A percentile compares a stretch with the other conserved stretches of the same genome.
phyloP scores from a whole-genome alignment of 345 rosid species.

The Durio zibethinus region DNA sequence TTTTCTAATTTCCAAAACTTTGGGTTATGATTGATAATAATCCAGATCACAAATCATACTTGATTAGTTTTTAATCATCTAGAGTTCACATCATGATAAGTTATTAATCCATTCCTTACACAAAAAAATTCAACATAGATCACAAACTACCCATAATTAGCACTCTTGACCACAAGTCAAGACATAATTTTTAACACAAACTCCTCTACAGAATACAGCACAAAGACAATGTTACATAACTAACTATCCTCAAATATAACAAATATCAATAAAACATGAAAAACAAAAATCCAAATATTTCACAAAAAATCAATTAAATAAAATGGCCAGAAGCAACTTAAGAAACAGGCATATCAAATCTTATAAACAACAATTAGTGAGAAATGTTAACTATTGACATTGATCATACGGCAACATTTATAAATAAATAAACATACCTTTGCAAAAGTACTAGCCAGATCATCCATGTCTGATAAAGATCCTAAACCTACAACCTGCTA shows the following conservation, averaged over 20 bases:
- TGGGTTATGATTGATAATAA: neutral
- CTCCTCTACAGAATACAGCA: neutral
- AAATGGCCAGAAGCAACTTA: neutral
- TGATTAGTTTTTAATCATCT: neutral
- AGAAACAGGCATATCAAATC: neutral
- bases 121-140: neutral
- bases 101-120: neutral
- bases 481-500: slow-evolving; percentile 64
- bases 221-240: neutral
- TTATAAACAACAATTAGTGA: neutral
- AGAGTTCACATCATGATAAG: neutral
- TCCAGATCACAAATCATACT: neutral
- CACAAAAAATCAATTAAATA: neutral
- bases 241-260: neutral
- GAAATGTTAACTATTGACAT: no score
- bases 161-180: neutral
- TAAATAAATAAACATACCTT: slow-evolving; percentile 49
- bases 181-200: neutral
- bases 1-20: neutral
- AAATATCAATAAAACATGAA: neutral
- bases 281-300: neutral
- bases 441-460: slow-evolving; percentile 84
- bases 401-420: neutral
- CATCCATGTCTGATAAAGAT: slow-evolving; percentile 84
- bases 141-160: neutral